phyloP scores from a whole-genome alignment of 345 rosid genomes.

The Eucalyptus shirleyi region DNA sequence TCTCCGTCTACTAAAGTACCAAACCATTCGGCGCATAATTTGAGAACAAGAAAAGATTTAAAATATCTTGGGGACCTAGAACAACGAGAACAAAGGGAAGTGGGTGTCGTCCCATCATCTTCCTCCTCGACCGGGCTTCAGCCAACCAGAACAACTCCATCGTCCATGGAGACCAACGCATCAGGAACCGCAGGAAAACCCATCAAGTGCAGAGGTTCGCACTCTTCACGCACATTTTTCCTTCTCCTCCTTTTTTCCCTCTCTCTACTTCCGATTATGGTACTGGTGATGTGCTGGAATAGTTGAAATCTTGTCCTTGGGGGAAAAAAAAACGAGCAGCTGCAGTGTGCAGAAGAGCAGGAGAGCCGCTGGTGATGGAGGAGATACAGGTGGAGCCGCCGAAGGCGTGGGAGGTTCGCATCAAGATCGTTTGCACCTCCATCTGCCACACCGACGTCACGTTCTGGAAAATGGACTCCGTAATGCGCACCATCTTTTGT shows the following conservation, averaged over 20 bases:
- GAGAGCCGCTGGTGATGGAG: constrained; percentile 40
- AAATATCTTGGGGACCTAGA: not conserved
- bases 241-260: not conserved
- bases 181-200: constrained; percentile 17
- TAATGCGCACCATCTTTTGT: not conserved
- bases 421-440: constrained; percentile 62
- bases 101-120: not conserved
- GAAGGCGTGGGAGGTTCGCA: constrained; percentile 52
- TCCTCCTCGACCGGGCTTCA: not conserved
- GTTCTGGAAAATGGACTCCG: constrained; percentile 30
- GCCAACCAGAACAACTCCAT: not conserved
- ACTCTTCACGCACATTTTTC: not conserved
- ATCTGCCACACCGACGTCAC: constrained; percentile 53
- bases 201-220: constrained; percentile 51
- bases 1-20: too few species aligned
- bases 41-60: not conserved
- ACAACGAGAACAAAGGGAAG: not conserved
- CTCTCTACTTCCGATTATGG: not conserved
- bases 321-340: constrained; percentile 8
- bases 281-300: not conserved
- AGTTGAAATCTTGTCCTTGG: not conserved
- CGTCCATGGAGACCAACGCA: not conserved
- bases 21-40: too few species aligned
- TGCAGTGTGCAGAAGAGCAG: constrained; percentile 42
- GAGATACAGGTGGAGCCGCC: constrained; percentile 72